A percentile compares a stretch with the other conserved stretches of the same genome.
Evolutionary conservation across 2,329 filamentous ascomycete species (phyloP).

Genomic region (Calonectria honghensis): DNA sequence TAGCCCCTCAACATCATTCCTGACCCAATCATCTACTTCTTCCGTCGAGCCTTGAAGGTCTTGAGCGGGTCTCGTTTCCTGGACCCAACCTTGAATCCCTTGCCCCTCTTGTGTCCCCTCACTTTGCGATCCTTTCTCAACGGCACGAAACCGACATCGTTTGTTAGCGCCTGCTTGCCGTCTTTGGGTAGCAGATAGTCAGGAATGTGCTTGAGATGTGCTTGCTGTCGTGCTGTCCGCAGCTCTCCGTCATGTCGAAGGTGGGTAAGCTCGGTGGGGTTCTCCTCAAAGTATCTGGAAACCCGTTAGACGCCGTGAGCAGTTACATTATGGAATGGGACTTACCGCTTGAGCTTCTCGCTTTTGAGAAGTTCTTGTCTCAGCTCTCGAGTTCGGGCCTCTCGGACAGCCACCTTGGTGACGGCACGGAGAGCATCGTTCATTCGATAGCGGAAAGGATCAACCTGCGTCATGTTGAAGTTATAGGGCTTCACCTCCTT

Average conservation of each 20-base stretch:
- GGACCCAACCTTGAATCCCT: conserved; percentile 69
- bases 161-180: conserved; percentile 81
- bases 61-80: conserved; percentile 89
- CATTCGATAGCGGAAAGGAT: conserved; percentile 96
- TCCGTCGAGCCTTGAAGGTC: conserved; percentile 83
- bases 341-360: conserved; percentile 87
- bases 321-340: background rate
- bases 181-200: conserved; percentile 92
- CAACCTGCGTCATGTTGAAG: conserved; percentile 95
- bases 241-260: conserved; percentile 93
- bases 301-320: conserved; percentile 9
- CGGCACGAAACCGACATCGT: conserved; percentile 85
- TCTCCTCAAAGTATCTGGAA: conserved; percentile 90
- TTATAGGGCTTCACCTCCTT: conserved; percentile 92
- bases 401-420: conserved; percentile 90
- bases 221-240: conserved; percentile 87
- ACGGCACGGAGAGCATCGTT: conserved; percentile 93
- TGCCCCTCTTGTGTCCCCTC: conserved; percentile 67
- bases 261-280: conserved; percentile 90
- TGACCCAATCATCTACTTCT: conserved; percentile 57
- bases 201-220: conserved; percentile 94
- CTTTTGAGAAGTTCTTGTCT: conserved; percentile 93
- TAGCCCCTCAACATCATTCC: conserved; percentile 40
- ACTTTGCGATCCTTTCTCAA: conserved; percentile 75
- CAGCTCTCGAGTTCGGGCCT: conserved; percentile 91